phyloP scores from a whole-genome alignment of 2,329 filamentous ascomycete species.

The Ascochyta viciae-villosae region DNA sequence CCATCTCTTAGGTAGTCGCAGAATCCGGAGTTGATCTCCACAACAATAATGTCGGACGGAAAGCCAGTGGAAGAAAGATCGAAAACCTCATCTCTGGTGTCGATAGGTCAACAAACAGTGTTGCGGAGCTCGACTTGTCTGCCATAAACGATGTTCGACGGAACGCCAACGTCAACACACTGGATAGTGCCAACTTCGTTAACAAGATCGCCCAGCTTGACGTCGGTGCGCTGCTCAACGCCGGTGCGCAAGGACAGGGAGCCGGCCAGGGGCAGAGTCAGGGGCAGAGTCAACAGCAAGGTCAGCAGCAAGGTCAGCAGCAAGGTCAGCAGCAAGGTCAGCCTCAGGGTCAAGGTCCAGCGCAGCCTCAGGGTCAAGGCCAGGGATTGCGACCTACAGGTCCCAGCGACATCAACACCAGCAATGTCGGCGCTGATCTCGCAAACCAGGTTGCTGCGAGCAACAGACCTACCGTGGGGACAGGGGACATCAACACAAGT shows the following conservation, averaged over 20 bases:
- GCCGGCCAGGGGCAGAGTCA: slow-evolving; percentile 10
- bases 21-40: slow-evolving; percentile 37
- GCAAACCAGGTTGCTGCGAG: slow-evolving; percentile 30
- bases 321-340: slow-evolving; percentile 6
- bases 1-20: slow-evolving; percentile 28
- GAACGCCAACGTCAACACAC: slow-evolving; percentile 13
- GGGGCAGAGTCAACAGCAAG: slow-evolving; percentile 5
- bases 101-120: slow-evolving; percentile 22
- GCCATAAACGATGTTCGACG: slow-evolving; percentile 16
- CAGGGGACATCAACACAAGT: slow-evolving; percentile 17
- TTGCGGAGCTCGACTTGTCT: slow-evolving; percentile 21
- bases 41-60: slow-evolving; percentile 28
- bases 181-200: slow-evolving; percentile 20
- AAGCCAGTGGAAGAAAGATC: slow-evolving; percentile 32
- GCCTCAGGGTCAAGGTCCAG: slow-evolving; percentile 11
- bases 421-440: slow-evolving; percentile 22
- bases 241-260: slow-evolving; percentile 21
- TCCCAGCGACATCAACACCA: slow-evolving; percentile 18
- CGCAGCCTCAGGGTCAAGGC: slow-evolving; percentile 6
- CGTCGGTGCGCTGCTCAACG: slow-evolving; percentile 27
- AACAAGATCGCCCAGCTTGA: slow-evolving; percentile 29
- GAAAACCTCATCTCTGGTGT: slow-evolving; percentile 36
- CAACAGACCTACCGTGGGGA: slow-evolving; percentile 11
- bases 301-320: slow-evolving; percentile 5
- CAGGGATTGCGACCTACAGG: slow-evolving; percentile 11